Base-by-base conservation (phyloP, 345 rosid species). In the Bruguiera sexangula region DNA sequence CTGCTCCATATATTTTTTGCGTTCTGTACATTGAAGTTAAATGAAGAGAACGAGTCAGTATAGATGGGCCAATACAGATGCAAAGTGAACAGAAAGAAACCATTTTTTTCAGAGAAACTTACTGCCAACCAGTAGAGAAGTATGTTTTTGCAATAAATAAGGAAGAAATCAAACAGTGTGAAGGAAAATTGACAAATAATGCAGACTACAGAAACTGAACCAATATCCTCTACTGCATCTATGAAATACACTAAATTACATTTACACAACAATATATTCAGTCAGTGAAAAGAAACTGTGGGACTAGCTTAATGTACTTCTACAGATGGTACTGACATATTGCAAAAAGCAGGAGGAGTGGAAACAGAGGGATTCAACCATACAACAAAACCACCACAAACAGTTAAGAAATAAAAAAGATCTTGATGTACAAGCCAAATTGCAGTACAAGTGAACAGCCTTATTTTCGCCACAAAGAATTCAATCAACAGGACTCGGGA, bases 1-100 rank as follows among this genome's bases (percentile, higher is more conserved):
- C 63, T 82, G 82, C 63, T 89, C 89, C 83, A 85, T 80, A 51
- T 73, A 84, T 68, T 80, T 80, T 76, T 79, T 78, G 83, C 88
- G 76, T 66, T 82, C 95, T 89, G 85, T 74, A 69, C 10, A 76
- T 63, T 32, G 51, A 52, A 76, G 62, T 5, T 15, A 59, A 55
- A 50, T 16, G 24, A 62, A 59, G 58, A 56, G 11, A 31, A 24
- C 6, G 1, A 69, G 36, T 69, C 52, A 62, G 70, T 34, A 48
- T 15, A 34, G 50, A 21, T 48, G 11, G 5, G 5, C 32, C 50
- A 63, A 60, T 19, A 27, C 18, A 27, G 36, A 50, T 9, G 36
- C 30, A 48, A 11, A 19, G 30, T 46, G 32, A 43, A 39, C 4
- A 27, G 19, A 8, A 55, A 2, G 16, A 18, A 24, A 56, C 3